Conservation (phyloP, 2,329 filamentous ascomycete genomes). For the Penicillium sp. region DNA sequence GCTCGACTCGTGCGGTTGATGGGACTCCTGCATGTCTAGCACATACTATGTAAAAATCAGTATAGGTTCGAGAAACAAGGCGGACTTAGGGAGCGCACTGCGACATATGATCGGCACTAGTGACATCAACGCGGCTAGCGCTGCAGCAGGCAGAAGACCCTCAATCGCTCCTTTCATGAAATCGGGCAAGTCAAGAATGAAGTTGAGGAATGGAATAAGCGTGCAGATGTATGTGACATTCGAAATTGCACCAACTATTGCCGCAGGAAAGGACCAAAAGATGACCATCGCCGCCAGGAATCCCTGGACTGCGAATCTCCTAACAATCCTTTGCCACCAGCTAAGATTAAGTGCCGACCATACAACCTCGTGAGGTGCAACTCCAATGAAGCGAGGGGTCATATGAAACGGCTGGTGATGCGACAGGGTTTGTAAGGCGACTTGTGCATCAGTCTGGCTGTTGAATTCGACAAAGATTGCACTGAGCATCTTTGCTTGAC, state of each 20-base stretch:
- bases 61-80: background rate
- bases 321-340: slow-evolving; percentile 78
- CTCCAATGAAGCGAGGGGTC: slow-evolving; percentile 79
- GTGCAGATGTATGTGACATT: slow-evolving; percentile 69
- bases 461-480: slow-evolving; percentile 89
- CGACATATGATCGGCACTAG: slow-evolving; percentile 80
- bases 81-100: slow-evolving; percentile 45
- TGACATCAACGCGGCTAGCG: slow-evolving; percentile 80
- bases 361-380: slow-evolving; percentile 80
- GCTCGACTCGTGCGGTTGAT: slow-evolving; percentile 73
- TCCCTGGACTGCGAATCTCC: slow-evolving; percentile 64
- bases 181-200: slow-evolving; percentile 68
- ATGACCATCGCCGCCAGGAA: slow-evolving; percentile 75
- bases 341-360: slow-evolving; percentile 79
- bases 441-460: slow-evolving; percentile 77
- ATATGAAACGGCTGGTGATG: slow-evolving; percentile 85
- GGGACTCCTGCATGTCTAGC: slow-evolving; percentile 78
- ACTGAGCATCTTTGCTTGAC: slow-evolving; percentile 64
- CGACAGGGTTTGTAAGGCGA: slow-evolving; percentile 77
- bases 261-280: slow-evolving; percentile 78
- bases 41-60: slow-evolving; percentile 53
- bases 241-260: slow-evolving; percentile 79
- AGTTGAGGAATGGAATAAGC: slow-evolving; percentile 62
- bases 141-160: slow-evolving; percentile 76
- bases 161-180: slow-evolving; percentile 74